These are phyloP conservation scores for Brasilioporus rufonigricans DNA, from an alignment of 768 basidiomycete genomes.

Conservation along the genomic window DNA sequence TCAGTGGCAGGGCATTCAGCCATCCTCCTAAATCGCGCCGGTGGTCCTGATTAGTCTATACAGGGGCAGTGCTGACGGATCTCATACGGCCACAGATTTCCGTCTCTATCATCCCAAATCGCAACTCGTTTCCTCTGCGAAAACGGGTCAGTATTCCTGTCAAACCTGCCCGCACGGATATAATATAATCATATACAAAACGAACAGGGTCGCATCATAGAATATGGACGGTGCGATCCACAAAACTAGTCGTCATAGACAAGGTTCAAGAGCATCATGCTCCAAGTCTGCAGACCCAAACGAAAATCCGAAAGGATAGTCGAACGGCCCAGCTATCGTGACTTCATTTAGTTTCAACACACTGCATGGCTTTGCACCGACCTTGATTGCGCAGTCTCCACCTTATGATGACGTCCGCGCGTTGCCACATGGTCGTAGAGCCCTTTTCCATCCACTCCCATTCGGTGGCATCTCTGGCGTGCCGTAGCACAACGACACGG, in stretches of 20 bases:
- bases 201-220: background rate
- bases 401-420: conserved; percentile 8
- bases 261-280: background rate
- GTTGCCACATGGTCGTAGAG: conserved; percentile 12
- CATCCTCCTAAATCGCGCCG: no score
- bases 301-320: conserved; percentile 2
- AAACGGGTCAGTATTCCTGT: no score
- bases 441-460: conserved; percentile 13
- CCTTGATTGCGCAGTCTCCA: conserved; percentile 13
- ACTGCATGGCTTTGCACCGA: background rate
- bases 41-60: no score
- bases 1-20: no score
- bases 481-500: conserved; percentile 15
- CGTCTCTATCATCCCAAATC: no score
- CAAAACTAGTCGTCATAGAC: background rate
- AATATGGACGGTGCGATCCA: background rate
- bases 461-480: conserved; percentile 11
- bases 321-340: conserved; percentile 12
- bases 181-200: no score
- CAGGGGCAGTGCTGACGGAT: no score
- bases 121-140: no score
- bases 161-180: no score
- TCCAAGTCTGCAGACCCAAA: background rate
- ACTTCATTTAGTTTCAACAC: background rate
- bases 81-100: no score